Evolutionary conservation across 1,139 yeast genomes (phyloP), one percentile per base, ranked within the genome.

Genomic region (Pichia cactophila): DNA sequence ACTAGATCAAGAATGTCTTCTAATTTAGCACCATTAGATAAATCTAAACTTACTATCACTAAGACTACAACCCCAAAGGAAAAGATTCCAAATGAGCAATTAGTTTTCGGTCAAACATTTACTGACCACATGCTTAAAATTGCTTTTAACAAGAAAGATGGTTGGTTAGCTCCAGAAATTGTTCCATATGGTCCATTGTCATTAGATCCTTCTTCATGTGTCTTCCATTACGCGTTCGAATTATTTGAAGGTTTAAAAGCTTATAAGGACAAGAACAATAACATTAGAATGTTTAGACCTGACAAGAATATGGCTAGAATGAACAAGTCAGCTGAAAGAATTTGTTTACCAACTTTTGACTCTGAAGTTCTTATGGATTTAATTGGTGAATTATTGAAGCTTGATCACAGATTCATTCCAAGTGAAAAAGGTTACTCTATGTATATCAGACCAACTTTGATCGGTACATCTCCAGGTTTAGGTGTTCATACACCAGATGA

Each of bases 171-270:
- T 29, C 97, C 98, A 42, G 78, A 78, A 62, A 90, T 92, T 65
- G 78, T 78, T 59, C 97, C 97, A 33, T 89, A 87, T 69, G 92
- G 83, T 50, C 78, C 80, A 46, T 70, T 92, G 52, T 61, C 72
- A 20, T 69, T 92, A 50, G 96, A 89, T 61, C 98, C 98, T 37
- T 82, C 97, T 14, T 70, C 94, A 12, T 78, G 83, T 63, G 97
- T 90, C 36, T 81, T 92, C 69, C 98, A 92, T 71, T 92, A 92
- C 62, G 92, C 96, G 1, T 92, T 92, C 64, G 96, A 89, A 68
- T 78, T 92, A 57, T 92, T 92, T 61, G 98, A 92, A 73, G 98
- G 98, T 57, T 76, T 92, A 75, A 92, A 92, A 74, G 97, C 97
- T 8, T 92, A 89, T 76, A 77, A 80, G 60, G 90, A 84, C 56